phyloP scores from a whole-genome alignment of 306 rosid genomes.

The Lithocarpus polystachyus region DNA sequence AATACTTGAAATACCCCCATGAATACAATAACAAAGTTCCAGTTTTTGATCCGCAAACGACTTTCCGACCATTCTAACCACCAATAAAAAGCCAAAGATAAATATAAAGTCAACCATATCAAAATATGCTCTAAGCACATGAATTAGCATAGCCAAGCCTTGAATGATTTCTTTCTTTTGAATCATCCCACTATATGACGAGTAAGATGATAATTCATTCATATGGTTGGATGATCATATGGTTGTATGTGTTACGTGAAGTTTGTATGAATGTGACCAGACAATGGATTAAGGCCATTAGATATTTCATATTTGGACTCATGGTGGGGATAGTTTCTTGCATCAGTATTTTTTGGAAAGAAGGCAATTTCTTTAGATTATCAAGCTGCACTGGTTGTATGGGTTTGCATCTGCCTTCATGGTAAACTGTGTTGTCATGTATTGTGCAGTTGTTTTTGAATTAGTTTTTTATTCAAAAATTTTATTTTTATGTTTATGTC shows the following conservation, averaged over 20 bases:
- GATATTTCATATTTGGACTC: background rate
- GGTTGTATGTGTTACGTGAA: background rate
- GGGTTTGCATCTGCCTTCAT: background rate
- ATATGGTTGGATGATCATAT: no score
- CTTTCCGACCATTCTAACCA: constrained; percentile 76
- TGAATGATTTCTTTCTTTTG: background rate
- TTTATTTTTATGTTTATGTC: background rate
- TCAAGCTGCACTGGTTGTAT: background rate
- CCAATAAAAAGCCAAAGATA: background rate
- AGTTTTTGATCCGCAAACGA: constrained; percentile 80
- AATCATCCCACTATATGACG: background rate
- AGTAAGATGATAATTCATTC: no score
- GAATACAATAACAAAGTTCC: constrained; percentile 75
- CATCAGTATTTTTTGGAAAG: no score
- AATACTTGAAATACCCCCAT: constrained; percentile 88
- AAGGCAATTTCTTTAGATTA: background rate
- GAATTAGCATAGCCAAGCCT: background rate
- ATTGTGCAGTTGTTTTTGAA: background rate
- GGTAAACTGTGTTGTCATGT: background rate
- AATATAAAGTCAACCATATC: background rate
- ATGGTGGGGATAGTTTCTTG: no score
- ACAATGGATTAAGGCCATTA: background rate
- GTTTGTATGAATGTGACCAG: background rate
- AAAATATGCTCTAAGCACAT: background rate
- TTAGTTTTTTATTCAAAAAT: background rate